Conservation (phyloP, 257 asterid species). For the Solanum phureja region DNA sequence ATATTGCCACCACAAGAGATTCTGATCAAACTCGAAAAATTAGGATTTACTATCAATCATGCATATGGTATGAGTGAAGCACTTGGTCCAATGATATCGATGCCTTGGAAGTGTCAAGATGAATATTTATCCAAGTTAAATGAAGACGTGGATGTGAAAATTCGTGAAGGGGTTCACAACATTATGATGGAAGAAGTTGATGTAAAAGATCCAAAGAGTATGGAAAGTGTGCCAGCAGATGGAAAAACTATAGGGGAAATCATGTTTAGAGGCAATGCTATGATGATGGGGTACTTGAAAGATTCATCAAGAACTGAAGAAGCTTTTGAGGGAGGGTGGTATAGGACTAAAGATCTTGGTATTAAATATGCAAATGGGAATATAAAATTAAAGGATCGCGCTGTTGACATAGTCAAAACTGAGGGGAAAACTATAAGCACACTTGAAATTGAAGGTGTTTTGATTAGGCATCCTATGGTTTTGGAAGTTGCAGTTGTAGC, state of each 20-base stretch:
- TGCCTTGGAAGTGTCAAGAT: constrained; percentile 22
- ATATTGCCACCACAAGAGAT: constrained; percentile 37
- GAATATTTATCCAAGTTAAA: neutral
- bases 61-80: constrained; percentile 69
- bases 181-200: constrained; percentile 42
- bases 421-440: constrained; percentile 50
- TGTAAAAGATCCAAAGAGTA: constrained; percentile 41
- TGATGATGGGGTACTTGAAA: constrained; percentile 59
- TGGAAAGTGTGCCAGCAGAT: constrained; percentile 51
- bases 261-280: constrained; percentile 53
- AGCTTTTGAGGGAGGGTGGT: constrained; percentile 68
- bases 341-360: constrained; percentile 56
- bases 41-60: constrained; percentile 35
- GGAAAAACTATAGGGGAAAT: constrained; percentile 55
- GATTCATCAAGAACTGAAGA: constrained; percentile 30
- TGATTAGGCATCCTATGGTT: constrained; percentile 41
- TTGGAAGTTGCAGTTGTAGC: constrained; percentile 68
- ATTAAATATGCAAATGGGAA: constrained; percentile 42
- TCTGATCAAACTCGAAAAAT: constrained; percentile 19
- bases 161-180: constrained; percentile 41
- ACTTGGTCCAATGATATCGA: constrained; percentile 43
- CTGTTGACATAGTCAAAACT: constrained; percentile 32
- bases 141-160: constrained; percentile 13
- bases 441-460: constrained; percentile 43
- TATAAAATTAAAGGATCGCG: constrained; percentile 49